Evolutionary conservation across 176 grass and related monocot species (phyloP).

Genomic region (Aegilops bicornis): DNA sequence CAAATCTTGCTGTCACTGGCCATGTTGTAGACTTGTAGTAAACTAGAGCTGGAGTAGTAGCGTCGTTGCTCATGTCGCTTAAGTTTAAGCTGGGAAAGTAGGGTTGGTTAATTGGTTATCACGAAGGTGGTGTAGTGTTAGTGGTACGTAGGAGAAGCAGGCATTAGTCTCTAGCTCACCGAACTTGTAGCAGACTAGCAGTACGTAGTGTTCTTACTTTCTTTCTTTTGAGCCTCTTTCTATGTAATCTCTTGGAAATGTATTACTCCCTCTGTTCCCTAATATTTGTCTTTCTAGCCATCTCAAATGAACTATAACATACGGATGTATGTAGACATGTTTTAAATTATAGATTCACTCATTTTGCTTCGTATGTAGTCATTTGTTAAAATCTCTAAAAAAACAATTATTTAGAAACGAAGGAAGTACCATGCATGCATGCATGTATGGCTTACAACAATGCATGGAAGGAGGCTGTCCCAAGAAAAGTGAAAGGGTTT

Average conservation of each 20-base stretch:
- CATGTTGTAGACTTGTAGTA: background rate
- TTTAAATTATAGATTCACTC: no score
- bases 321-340: no score
- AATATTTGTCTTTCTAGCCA: no score
- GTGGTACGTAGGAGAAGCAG: conserved; percentile 15
- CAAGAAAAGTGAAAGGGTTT: background rate
- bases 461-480: conserved; percentile 34
- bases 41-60: conserved; percentile 14
- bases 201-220: background rate
- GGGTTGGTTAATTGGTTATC: conserved; percentile 9
- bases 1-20: conserved; percentile 1
- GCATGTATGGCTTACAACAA: conserved; percentile 9
- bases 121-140: conserved; percentile 28
- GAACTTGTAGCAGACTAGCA: background rate
- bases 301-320: no score
- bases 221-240: conserved; percentile 30
- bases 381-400: no score
- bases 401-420: no score
- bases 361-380: no score
- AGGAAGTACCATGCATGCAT: background rate
- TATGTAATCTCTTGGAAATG: conserved; percentile 22
- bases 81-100: background rate
- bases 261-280: background rate
- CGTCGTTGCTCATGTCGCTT: background rate
- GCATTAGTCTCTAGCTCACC: conserved; percentile 7